Base-by-base conservation (phyloP, 2,329 filamentous ascomycete species). In the Cladobotryum protrusum region DNA sequence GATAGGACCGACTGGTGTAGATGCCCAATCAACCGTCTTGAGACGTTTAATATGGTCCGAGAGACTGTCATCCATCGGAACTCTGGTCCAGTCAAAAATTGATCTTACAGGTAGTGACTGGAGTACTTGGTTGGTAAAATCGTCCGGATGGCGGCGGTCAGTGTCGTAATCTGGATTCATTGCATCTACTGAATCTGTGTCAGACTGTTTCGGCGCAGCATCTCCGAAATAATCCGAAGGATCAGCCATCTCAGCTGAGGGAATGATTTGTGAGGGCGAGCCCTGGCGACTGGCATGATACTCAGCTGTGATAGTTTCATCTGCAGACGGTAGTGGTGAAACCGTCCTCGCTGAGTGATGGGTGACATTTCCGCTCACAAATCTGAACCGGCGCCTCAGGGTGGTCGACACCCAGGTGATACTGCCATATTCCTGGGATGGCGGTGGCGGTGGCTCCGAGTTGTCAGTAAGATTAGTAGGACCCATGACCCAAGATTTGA, bases 1-100 rank as follows among this genome's bases (percentile, higher is more conserved):
- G 17, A 93, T 89, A 0, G 87, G 85, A 0, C 89, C 88, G 1
- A 93, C 72, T 4, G 83, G 72, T 1, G 88, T 93, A 0, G 77
- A 72, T 2, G 78, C 78, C 89, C 88, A 95, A 63, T 91, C 83
- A 34, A 85, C 66, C 36, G 79, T 82, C 35, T 86, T 79, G 15
- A 85, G 84, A 57, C 92, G 87, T 48, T 77, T 79, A 43, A 92
- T 85, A 61, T 93, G 88, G 8, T 75, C 69, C 2, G 86, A 84
- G 37, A 91, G 73, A 20, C 75, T 76, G 13, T 82, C 71, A 4
- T 79, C 79, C 12, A 85, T 46, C 1, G 85, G 80, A 44, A 92
- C 74, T 48, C 82, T 77, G 4, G 88, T 93, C 89, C 89, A 93
- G 65, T 95, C 89, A 61, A 91, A 92, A 32, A 82, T 86, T 12